Evolutionary conservation across 352 stramenopile genomes (phyloP).

Genomic region (Globisporangium recalcitrans): DNA sequence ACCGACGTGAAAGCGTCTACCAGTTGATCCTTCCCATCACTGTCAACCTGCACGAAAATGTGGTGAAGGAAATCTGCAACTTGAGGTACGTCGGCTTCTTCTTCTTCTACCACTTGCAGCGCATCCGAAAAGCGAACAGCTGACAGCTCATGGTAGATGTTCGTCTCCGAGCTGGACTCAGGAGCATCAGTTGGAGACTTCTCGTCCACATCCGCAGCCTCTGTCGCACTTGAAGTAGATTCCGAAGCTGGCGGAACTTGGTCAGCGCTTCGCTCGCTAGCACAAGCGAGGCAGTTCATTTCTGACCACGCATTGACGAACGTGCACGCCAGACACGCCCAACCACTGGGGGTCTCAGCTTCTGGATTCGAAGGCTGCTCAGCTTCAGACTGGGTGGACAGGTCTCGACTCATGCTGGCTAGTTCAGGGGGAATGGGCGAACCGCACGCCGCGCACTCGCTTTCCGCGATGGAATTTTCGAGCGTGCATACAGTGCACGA

Average conservation of each 20-base stretch:
- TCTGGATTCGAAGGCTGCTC: not conserved
- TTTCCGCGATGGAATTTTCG: conserved; percentile 53
- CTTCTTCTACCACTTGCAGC: conserved; percentile 28
- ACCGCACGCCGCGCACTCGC: conserved; percentile 59
- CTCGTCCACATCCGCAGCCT: not conserved
- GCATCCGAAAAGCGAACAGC: conserved; percentile 34
- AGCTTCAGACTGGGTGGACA: conserved; percentile 1
- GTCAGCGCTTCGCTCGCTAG: conserved; percentile 42
- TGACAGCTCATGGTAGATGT: conserved; percentile 19
- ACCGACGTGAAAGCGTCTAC: conserved; percentile 12
- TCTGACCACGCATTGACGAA: conserved; percentile 59
- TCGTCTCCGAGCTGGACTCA: conserved; percentile 4
- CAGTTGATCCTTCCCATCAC: not conserved
- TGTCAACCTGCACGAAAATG: conserved; percentile 20
- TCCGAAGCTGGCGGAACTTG: conserved; percentile 22
- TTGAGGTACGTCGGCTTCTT: conserved; percentile 19
- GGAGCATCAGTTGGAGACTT: not conserved
- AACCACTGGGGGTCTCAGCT: conserved; percentile 22
- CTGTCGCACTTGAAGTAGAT: conserved; percentile 1
- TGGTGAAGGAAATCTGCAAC: conserved; percentile 28
- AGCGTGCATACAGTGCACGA: conserved; percentile 60
- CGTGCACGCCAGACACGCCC: conserved; percentile 59
- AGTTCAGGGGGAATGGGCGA: conserved; percentile 52
- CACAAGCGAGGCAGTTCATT: conserved; percentile 45
- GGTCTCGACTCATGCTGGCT: conserved; percentile 20